Conservation (phyloP, 1,284 basidiomycete genomes). For the Cryptococcus sp. region DNA sequence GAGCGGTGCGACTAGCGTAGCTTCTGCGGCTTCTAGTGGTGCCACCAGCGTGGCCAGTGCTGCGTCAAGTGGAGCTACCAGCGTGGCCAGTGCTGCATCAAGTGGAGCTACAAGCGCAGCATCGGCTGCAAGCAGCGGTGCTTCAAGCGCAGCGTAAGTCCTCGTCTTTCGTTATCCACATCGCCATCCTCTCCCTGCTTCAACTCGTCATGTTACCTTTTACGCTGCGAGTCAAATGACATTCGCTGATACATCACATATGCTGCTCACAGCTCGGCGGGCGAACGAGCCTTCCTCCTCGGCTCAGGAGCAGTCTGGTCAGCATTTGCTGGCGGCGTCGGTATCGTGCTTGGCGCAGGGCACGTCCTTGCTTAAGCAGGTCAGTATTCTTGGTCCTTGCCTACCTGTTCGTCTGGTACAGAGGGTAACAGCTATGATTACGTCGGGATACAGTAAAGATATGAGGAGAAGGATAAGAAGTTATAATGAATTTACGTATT, state of each 20-base stretch:
- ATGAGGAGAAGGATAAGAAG: too few species aligned
- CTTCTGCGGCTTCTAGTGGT: not conserved
- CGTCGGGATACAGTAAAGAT: not conserved
- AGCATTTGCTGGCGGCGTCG: conserved; percentile 23
- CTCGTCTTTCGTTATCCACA: too few species aligned
- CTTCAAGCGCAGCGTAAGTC: conserved; percentile 6
- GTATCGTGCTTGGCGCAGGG: conserved; percentile 27
- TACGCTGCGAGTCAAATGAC: too few species aligned
- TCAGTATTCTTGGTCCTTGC: not conserved
- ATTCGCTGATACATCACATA: too few species aligned
- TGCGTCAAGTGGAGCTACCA: conserved; percentile 8
- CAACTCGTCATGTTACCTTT: too few species aligned
- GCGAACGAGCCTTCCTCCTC: conserved; percentile 6
- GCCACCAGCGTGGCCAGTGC: conserved; percentile 5
- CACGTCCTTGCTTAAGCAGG: conserved; percentile 21
- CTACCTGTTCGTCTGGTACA: too few species aligned
- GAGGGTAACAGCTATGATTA: not conserved
- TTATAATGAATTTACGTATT: too few species aligned
- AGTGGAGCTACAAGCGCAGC: conserved; percentile 3
- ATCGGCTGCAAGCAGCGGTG: not conserved
- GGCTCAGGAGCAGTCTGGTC: conserved; percentile 17
- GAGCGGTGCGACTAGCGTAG: conserved; percentile 12
- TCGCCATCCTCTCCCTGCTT: too few species aligned
- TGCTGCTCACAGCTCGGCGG: conserved; percentile 2
- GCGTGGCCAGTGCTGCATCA: conserved; percentile 5